phyloP scores from a whole-genome alignment of 2,329 filamentous ascomycete genomes.

The Tolypocladium inflatum region DNA sequence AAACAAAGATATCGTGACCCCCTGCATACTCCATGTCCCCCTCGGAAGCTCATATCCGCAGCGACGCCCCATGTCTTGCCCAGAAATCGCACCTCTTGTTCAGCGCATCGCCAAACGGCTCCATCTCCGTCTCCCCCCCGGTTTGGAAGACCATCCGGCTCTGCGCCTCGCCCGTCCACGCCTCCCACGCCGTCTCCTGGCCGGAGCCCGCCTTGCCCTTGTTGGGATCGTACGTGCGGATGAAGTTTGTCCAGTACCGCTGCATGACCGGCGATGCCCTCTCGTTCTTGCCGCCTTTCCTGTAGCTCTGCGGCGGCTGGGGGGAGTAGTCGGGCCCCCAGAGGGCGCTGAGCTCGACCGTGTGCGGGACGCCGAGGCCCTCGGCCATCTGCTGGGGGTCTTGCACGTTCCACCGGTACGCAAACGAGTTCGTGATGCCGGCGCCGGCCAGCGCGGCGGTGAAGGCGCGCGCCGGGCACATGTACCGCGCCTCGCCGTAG shows the following conservation, averaged over 20 bases:
- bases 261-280: slow-evolving; percentile 52
- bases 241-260: slow-evolving; percentile 67
- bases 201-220: slow-evolving; percentile 12
- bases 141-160: slow-evolving; percentile 30
- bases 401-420: slow-evolving; percentile 61
- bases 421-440: slow-evolving; percentile 41
- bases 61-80: slow-evolving; percentile 8
- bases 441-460: slow-evolving; percentile 17
- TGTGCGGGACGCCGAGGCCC: slow-evolving; percentile 58
- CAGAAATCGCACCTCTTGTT: slow-evolving; percentile 17
- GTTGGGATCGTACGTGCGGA: slow-evolving; percentile 58
- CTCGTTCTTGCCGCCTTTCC: slow-evolving; percentile 39
- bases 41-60: slow-evolving; percentile 9
- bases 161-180: slow-evolving; percentile 20
- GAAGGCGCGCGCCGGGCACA: slow-evolving; percentile 23
- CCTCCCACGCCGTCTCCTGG: slow-evolving; percentile 29
- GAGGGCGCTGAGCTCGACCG: slow-evolving; percentile 55
- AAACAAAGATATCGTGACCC: neutral
- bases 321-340: slow-evolving; percentile 51
- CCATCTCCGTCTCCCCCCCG: slow-evolving; percentile 28
- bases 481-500: slow-evolving; percentile 25
- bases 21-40: neutral
- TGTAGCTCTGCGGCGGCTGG: slow-evolving; percentile 47
- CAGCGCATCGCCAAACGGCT: slow-evolving; percentile 16
- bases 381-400: slow-evolving; percentile 41